Percentiles rank a stretch among this genome's conserved stretches.
These are phyloP conservation scores for Scutellaria barbata DNA, from an alignment of 257 asterid species.

Conservation along the genomic window DNA sequence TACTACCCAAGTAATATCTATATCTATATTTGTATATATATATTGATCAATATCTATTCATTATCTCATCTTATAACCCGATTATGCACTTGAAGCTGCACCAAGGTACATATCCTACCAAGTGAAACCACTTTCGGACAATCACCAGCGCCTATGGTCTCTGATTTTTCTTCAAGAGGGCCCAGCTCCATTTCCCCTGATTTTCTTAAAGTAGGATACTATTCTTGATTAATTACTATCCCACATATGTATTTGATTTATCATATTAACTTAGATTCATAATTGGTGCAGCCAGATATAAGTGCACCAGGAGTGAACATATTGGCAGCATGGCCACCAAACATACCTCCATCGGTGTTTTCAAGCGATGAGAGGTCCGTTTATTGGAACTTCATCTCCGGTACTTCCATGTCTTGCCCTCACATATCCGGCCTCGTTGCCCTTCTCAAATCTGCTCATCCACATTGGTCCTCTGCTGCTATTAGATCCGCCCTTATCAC, in stretches of 20 bases:
- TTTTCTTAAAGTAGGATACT: slow-evolving; percentile 55
- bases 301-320: slow-evolving; percentile 74
- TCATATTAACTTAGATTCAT: no score
- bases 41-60: not conserved
- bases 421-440: slow-evolving; percentile 72
- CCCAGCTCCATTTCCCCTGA: slow-evolving; percentile 67
- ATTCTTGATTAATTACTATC: no score
- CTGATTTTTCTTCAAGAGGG: slow-evolving; percentile 68
- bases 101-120: slow-evolving; percentile 47
- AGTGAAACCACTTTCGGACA: slow-evolving; percentile 45
- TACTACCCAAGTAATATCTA: slow-evolving; percentile 31
- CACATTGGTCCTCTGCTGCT: slow-evolving; percentile 75
- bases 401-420: slow-evolving; percentile 90
- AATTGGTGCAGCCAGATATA: slow-evolving; percentile 55
- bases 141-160: slow-evolving; percentile 58
- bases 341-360: slow-evolving; percentile 43
- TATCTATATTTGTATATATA: not conserved
- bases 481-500: slow-evolving; percentile 74
- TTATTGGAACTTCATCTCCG: slow-evolving; percentile 52
- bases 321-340: slow-evolving; percentile 69
- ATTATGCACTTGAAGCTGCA: slow-evolving; percentile 34
- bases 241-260: no score
- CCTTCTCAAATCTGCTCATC: slow-evolving; percentile 62
- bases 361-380: slow-evolving; percentile 41
- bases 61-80: not conserved